A percentile compares a stretch with the other conserved stretches of the same genome.
These are phyloP conservation scores for Plasmodium inui DNA, from an alignment of 169 alveolate species.

Conservation along the genomic window DNA sequence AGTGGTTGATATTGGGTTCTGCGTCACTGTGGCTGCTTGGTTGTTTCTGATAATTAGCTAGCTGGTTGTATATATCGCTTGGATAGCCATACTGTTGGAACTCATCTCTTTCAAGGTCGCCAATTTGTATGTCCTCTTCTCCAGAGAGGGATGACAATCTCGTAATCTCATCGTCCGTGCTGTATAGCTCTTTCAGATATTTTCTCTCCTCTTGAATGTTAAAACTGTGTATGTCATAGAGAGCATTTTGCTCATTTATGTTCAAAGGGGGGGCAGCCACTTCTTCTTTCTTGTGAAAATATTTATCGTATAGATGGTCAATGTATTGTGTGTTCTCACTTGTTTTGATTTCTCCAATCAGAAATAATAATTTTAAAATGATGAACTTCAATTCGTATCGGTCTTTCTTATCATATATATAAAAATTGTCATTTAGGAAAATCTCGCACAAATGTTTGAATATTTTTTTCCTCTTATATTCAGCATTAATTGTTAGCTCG, in stretches of 20 bases:
- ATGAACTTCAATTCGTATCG: constrained; percentile 71
- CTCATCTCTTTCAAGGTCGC: neutral
- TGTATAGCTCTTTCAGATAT: constrained; percentile 45
- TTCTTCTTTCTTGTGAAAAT: constrained; percentile 2
- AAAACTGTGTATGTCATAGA: constrained; percentile 53
- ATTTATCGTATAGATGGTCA: constrained; percentile 44
- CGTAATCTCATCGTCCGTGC: constrained; percentile 3
- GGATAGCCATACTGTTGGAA: neutral
- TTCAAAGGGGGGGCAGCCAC: neutral
- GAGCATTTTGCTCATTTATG: constrained; percentile 52
- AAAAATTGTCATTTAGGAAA: constrained; percentile 40
- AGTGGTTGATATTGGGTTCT: neutral
- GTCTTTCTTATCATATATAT: constrained; percentile 57
- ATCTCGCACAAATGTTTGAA: constrained; percentile 69
- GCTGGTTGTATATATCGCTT: neutral
- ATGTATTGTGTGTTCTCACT: constrained; percentile 32
- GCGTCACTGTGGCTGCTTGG: neutral
- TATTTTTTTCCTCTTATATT: constrained; percentile 69
- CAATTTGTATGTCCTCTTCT: constrained; percentile 14
- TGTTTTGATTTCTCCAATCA: constrained; percentile 57
- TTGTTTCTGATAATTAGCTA: neutral
- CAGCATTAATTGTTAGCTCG: constrained; percentile 71
- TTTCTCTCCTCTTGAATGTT: constrained; percentile 53
- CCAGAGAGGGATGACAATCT: constrained; percentile 8
- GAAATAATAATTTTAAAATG: constrained; percentile 68